Base-by-base conservation (phyloP, 805 yeast genomes). In the Cyberlindnera xylosilytica region DNA sequence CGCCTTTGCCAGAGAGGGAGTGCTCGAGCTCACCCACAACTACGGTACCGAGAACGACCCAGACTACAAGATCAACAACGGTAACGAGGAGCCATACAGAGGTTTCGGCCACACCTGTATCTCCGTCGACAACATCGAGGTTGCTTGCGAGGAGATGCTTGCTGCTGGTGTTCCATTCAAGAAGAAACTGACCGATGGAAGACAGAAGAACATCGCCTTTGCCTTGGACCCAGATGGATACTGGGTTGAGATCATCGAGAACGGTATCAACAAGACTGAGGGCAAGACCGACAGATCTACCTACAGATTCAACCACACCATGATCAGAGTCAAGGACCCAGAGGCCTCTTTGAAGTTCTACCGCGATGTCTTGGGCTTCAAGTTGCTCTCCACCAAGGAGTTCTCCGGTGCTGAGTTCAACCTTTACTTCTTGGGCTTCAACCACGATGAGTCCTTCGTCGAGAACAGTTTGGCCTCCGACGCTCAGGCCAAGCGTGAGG, bases 21-120 rank as follows among this genome's bases (percentile, higher is more conserved):
- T 91, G 16, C 72, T 91, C 45, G 97, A 89, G 63, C 73, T 91
- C 56, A 78, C 89, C 50, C 95, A 88, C 66, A 76, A 82, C 57
- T 80, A 85, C 66, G 93, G 91, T 10, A 71, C 81, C 36, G 86
- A 84, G 64, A 63, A 62, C 44, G 81, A 79, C 50, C 64, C 70
- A 2, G 61, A 66, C 8, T 88, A 71, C 66, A 70, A 64, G 46
- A 63, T 83, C 37, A 83, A 78, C 66, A 84, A 83, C 58, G 99
- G 99, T 46, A 91, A 93, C 61, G 79, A 73, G 8, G 88, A 83
- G 40, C 91, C 95, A 30, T 70, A 79, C 62, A 76, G 91, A 52
- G 98, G 99, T 0, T 91, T 90, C 59, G 99, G 99, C 18, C 99
- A 91, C 65, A 80, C 89, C 45, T 88, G 97, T 65, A 67, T 91